Evolutionary conservation across 169 alveolate species (phyloP).

Genomic region (Pseudocohnilembus persalinus): DNA sequence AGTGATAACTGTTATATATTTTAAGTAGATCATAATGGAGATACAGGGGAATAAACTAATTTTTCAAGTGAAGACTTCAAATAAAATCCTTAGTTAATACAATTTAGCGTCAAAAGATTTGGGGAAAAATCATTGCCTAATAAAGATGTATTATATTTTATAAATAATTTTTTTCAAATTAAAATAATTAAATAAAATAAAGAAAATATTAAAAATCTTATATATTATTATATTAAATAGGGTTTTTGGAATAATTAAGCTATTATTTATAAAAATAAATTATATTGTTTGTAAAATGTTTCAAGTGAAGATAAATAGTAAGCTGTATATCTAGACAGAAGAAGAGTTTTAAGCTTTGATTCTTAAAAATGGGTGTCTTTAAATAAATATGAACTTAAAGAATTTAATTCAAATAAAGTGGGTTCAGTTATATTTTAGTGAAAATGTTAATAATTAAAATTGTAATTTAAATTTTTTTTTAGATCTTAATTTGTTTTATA

Average conservation of each 20-base stretch:
- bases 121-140: not conserved
- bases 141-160: not conserved
- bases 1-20: not conserved
- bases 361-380: not conserved
- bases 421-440: no score
- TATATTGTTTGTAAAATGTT: not conserved
- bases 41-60: no score
- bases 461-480: no score
- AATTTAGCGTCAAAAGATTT: not conserved
- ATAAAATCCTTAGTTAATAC: no score
- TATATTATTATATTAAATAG: not conserved
- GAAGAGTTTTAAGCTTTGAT: not conserved
- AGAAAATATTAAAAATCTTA: no score
- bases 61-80: no score
- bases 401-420: no score
- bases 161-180: no score
- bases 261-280: no score
- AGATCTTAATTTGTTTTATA: no score
- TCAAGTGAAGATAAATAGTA: not conserved
- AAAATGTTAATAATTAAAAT: no score
- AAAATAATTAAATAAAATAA: no score
- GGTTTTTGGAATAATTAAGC: not conserved
- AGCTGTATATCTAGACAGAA: not conserved
- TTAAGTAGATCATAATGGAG: not conserved
- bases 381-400: not conserved